These are phyloP conservation scores for Macrophomina phaseolina DNA, from an alignment of 2,329 filamentous ascomycete species.

Conservation along the genomic window DNA sequence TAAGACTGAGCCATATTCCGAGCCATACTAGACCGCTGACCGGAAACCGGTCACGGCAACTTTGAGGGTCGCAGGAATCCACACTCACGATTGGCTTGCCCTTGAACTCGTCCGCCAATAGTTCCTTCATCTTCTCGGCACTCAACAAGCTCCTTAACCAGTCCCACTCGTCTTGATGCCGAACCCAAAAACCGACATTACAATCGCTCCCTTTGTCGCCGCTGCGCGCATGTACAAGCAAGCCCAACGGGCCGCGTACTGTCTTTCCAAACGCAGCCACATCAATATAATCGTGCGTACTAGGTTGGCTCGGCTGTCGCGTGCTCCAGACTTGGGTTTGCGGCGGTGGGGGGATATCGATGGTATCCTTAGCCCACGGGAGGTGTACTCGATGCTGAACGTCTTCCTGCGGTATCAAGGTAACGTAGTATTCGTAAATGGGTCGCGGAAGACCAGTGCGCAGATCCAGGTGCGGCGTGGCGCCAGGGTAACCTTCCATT, in stretches of 20 bases:
- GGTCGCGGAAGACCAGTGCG: conserved; percentile 48
- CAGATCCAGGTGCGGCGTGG: conserved; percentile 47
- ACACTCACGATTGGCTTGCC: conserved; percentile 30
- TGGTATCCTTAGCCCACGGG: conserved; percentile 34
- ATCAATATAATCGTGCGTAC: neutral
- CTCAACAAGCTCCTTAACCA: conserved; percentile 42
- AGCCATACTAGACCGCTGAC: too few species aligned
- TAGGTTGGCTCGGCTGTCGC: conserved; percentile 43
- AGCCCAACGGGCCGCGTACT: conserved; percentile 44
- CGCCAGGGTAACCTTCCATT: conserved; percentile 53
- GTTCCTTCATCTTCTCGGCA: conserved; percentile 33
- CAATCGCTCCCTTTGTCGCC: conserved; percentile 45
- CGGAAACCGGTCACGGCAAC: neutral
- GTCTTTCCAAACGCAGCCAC: conserved; percentile 44
- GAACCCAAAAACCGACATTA: conserved; percentile 46
- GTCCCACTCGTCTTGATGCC: conserved; percentile 40
- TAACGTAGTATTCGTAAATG: conserved; percentile 51
- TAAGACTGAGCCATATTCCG: neutral
- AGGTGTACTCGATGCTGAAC: conserved; percentile 38
- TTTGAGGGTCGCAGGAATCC: neutral
- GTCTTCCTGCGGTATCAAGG: conserved; percentile 37
- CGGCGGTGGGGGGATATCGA: conserved; percentile 42
- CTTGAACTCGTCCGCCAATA: conserved; percentile 40
- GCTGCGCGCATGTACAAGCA: conserved; percentile 40
- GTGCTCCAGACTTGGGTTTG: conserved; percentile 39